These are phyloP conservation scores for Blastobotrys terrestris DNA, from an alignment of 805 yeast species.

Conservation along the genomic window DNA sequence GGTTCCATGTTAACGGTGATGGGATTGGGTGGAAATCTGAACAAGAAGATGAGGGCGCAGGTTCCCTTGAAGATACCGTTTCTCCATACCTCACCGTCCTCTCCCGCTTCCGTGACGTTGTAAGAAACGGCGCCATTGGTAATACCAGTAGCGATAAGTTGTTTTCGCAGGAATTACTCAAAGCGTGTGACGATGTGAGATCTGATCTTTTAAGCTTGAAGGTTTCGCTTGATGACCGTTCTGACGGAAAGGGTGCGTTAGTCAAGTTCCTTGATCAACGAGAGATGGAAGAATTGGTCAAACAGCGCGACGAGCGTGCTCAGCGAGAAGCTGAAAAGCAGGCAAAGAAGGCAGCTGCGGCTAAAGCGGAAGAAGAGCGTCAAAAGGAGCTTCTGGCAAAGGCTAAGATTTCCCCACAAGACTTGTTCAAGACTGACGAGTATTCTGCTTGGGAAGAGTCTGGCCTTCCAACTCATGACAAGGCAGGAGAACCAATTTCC, in stretches of 20 bases:
- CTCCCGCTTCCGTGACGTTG: conserved; percentile 73
- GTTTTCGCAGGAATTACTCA: conserved; percentile 46
- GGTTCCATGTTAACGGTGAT: conserved; percentile 67
- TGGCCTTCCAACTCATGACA: conserved; percentile 76
- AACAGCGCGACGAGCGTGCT: conserved; percentile 51
- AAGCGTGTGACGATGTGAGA: conserved; percentile 70
- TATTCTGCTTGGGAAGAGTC: conserved; percentile 77
- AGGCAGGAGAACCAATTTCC: conserved; percentile 65
- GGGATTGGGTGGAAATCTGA: conserved; percentile 68
- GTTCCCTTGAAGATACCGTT: conserved; percentile 54
- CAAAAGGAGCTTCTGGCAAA: conserved; percentile 61
- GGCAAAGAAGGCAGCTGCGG: conserved; percentile 46
- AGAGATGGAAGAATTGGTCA: conserved; percentile 61
- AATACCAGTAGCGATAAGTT: not conserved
- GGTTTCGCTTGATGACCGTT: conserved; percentile 83
- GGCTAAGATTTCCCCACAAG: conserved; percentile 62
- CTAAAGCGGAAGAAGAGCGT: conserved; percentile 38
- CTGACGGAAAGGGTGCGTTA: conserved; percentile 69
- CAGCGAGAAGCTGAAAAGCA: conserved; percentile 48
- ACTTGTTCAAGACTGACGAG: conserved; percentile 59
- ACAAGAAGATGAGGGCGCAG: conserved; percentile 29
- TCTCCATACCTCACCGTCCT: conserved; percentile 77
- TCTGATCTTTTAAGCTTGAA: conserved; percentile 67
- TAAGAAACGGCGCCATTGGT: conserved; percentile 69
- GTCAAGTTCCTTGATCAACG: conserved; percentile 68